Base-by-base conservation (phyloP, 2,329 filamentous ascomycete species). In the Aspergillus eucalypticola region DNA sequence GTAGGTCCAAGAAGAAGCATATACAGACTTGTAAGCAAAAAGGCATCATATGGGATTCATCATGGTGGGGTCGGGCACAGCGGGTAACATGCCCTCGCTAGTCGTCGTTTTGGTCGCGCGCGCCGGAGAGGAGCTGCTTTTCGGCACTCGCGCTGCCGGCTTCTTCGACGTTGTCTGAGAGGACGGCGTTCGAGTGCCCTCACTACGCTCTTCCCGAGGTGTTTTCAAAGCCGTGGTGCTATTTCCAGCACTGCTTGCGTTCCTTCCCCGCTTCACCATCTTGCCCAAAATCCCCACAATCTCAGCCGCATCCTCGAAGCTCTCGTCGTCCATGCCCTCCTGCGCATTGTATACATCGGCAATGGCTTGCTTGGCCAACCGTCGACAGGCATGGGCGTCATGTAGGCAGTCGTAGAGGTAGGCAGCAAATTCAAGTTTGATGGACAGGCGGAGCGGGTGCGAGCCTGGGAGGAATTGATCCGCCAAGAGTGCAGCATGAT, bases 361-460 rank as follows among this genome's bases (percentile, higher is more conserved):
- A 62, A 98, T 95, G 3, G 93, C 91, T 39, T 88, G 84, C 69
- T 91, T 89, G 10, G 95, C 94, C 13, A 97, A 76, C 56, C 85
- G 84, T 32, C 93, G 85, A 54, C 91, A 92, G 38, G 82, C 86
- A 21, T 93, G 88, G 50, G 85, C 82, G 68, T 98, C 92, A 72
- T 95, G 91, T 2, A 91, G 83, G 71, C 94, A 98, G 72, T 98
- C 95, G 80, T 94, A 97, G 1, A 97, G 80, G 73, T 97, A 99
- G 0, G 93, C 93, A 13, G 90, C 87, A 73, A 96, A 96, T 75
- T 99, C 95, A 1, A 96, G 89, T 69, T 95, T 95, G 55, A 96
- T 89, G 0, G 91, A 96, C 0, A 99, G 81, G 1, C 94, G 89
- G 15, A 99, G 80, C 0, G 95, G 95, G 72, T 98, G 92, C 0